These are phyloP conservation scores for Kwoniella bestiolae DNA, from an alignment of 768 basidiomycete genomes.

Conservation along the genomic window DNA sequence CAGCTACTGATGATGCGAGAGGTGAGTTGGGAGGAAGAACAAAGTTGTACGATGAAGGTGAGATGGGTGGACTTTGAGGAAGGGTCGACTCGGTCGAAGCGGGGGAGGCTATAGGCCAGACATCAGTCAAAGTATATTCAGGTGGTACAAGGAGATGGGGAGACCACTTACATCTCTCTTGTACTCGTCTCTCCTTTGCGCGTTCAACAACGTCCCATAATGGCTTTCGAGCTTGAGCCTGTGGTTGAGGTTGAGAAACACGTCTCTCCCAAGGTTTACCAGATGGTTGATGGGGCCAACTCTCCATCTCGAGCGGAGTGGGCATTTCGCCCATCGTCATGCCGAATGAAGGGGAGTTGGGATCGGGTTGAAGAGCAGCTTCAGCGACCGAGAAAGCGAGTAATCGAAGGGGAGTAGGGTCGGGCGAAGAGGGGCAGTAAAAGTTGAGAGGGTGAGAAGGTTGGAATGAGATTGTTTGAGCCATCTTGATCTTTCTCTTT, in stretches of 20 bases:
- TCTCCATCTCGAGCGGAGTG: slow-evolving; percentile 13
- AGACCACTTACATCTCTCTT: slow-evolving; percentile 26
- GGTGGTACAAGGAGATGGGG: not conserved
- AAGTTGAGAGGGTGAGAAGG: slow-evolving; percentile 17
- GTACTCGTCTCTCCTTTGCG: slow-evolving; percentile 31
- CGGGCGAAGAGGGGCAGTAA: slow-evolving; percentile 42
- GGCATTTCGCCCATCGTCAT: slow-evolving; percentile 17
- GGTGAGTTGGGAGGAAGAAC: slow-evolving; percentile 44
- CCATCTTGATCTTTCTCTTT: no score
- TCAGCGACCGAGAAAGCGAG: slow-evolving; percentile 51
- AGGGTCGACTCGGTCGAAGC: slow-evolving; percentile 20
- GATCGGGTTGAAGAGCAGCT: slow-evolving; percentile 49
- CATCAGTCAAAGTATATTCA: slow-evolving; percentile 3
- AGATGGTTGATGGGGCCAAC: not conserved
- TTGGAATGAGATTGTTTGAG: slow-evolving; percentile 31
- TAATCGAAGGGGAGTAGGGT: slow-evolving; percentile 47
- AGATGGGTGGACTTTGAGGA: slow-evolving; percentile 37
- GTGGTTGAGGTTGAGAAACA: not conserved
- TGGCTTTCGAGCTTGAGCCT: slow-evolving; percentile 13
- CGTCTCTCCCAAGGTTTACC: not conserved
- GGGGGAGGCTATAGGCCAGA: slow-evolving; percentile 9
- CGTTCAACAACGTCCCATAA: slow-evolving; percentile 44
- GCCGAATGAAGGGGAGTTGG: slow-evolving; percentile 45
- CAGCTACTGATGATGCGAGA: slow-evolving; percentile 39
- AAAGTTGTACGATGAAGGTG: slow-evolving; percentile 44